These are phyloP conservation scores for Talaromyces islandicus DNA, from an alignment of 2,329 filamentous ascomycete genomes.

Conservation along the genomic window DNA sequence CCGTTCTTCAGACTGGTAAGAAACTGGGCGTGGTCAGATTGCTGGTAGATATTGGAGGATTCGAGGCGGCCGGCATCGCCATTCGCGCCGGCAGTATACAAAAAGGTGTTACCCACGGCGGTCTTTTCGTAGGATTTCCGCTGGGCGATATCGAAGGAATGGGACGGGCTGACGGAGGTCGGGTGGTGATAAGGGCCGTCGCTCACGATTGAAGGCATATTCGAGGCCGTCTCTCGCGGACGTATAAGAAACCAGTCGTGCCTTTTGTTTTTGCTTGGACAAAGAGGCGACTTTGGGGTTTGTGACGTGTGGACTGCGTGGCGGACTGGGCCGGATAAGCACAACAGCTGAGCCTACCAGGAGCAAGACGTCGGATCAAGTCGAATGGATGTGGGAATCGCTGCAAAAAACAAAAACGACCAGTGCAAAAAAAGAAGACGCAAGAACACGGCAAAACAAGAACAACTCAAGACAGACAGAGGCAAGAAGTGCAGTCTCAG, in stretches of 20 bases:
- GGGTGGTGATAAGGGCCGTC: slow-evolving; percentile 24
- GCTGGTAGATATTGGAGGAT: slow-evolving; percentile 20
- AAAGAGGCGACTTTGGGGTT: not conserved
- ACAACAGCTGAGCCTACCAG: slow-evolving; percentile 5
- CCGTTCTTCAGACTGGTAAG: slow-evolving; percentile 40
- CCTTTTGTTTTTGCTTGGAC: not conserved
- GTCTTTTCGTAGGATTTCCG: slow-evolving; percentile 40
- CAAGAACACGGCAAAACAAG: too few relatives aligned
- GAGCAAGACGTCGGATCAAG: not conserved
- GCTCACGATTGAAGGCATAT: slow-evolving; percentile 35
- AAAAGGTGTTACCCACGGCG: slow-evolving; percentile 40
- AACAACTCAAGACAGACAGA: not conserved
- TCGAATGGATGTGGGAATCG: not conserved
- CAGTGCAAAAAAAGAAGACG: too few relatives aligned
- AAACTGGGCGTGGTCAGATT: slow-evolving; percentile 30
- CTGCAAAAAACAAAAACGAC: not conserved
- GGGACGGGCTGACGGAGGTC: slow-evolving; percentile 23
- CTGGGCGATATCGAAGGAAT: slow-evolving; percentile 34
- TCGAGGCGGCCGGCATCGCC: slow-evolving; percentile 37
- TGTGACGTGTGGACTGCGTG: slow-evolving; percentile 28
- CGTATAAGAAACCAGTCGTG: not conserved
- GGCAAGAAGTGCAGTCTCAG: not conserved
- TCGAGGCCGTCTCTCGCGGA: slow-evolving; percentile 8
- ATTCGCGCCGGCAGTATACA: slow-evolving; percentile 42
- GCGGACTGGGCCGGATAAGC: not conserved